phyloP scores from a whole-genome alignment of 2,329 filamentous ascomycete species.

The Penicillium decumbens region DNA sequence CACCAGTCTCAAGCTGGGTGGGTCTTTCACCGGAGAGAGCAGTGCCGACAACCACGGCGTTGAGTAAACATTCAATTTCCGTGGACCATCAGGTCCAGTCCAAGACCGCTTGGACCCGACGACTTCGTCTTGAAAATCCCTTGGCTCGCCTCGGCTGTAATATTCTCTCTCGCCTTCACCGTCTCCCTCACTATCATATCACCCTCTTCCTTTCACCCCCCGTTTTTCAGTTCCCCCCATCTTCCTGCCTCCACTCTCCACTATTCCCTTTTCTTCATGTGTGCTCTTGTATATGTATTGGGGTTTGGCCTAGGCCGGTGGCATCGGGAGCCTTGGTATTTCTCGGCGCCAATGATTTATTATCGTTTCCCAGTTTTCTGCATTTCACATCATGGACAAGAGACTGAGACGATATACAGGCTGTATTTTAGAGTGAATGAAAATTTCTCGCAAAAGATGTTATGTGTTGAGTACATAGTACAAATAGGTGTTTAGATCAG shows the following conservation, averaged over 20 bases:
- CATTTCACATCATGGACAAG: not conserved
- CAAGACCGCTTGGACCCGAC: not conserved
- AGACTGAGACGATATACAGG: conserved; percentile 7
- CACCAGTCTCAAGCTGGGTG: conserved; percentile 60
- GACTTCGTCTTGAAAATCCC: conserved; percentile 3
- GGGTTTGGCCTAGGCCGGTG: conserved; percentile 24
- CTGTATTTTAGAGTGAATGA: conserved; percentile 21
- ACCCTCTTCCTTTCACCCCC: too few species aligned
- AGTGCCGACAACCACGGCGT: conserved; percentile 35
- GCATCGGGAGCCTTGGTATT: conserved; percentile 29
- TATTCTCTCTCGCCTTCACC: conserved; percentile 12
- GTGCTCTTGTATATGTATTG: conserved; percentile 34
- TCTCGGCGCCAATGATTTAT: conserved; percentile 28
- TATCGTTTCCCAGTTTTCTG: conserved; percentile 4
- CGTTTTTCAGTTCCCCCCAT: too few species aligned
- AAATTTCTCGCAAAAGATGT: not conserved
- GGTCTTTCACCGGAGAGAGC: conserved; percentile 38
- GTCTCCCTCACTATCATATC: conserved; percentile 2
- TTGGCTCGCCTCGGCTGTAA: conserved; percentile 12
- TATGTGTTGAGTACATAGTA: not conserved
- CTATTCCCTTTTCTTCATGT: conserved; percentile 20
- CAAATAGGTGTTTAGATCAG: not conserved
- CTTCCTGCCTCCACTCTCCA: conserved; percentile 22
- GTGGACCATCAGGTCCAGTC: not conserved
- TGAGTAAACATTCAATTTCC: conserved; percentile 27